Evolutionary conservation across 2,329 filamentous ascomycete species (phyloP).

Genomic region (Periconia sp.): DNA sequence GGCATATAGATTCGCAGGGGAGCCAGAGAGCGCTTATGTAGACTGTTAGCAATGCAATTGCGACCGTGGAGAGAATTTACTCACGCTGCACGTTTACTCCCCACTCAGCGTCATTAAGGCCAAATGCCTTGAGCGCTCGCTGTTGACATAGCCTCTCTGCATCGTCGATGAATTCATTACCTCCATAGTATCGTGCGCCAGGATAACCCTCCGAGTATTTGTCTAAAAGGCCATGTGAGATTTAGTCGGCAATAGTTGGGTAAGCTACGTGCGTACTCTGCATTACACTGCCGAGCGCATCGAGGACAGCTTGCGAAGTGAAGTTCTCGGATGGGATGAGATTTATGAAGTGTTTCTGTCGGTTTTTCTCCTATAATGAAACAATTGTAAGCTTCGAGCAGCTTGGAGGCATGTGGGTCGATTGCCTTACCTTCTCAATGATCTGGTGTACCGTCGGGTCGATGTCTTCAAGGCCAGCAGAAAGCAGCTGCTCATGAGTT

Average conservation of each 20-base stretch:
- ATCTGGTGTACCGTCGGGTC: conserved; percentile 89
- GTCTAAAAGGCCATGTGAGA: conserved; percentile 61
- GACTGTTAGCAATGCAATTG: conserved; percentile 19
- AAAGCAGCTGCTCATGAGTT: conserved; percentile 69
- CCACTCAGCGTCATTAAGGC: conserved; percentile 87
- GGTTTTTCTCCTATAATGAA: conserved; percentile 77
- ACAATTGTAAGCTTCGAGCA: conserved; percentile 22
- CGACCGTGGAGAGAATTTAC: conserved; percentile 13
- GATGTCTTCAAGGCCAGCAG: conserved; percentile 78
- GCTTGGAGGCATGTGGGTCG: conserved; percentile 14
- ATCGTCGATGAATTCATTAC: conserved; percentile 98
- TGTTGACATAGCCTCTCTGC: conserved; percentile 95
- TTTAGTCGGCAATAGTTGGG: no score
- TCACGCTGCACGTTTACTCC: conserved; percentile 95
- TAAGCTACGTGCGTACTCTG: conserved; percentile 48
- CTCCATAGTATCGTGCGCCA: conserved; percentile 97
- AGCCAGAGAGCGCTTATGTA: conserved; percentile 74
- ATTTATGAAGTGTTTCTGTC: conserved; percentile 99
- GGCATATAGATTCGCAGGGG: conserved; percentile 77
- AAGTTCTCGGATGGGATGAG: conserved; percentile 99
- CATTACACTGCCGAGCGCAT: conserved; percentile 76
- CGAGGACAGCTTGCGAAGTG: conserved; percentile 96
- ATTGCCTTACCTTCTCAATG: conserved; percentile 76
- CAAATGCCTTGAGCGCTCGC: conserved; percentile 90
- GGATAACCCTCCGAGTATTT: conserved; percentile 99